Evolutionary conservation across 2,329 filamentous ascomycete genomes (phyloP), one percentile per base, ranked within the genome.

Genomic region (Amesomyces nigricolor): DNA sequence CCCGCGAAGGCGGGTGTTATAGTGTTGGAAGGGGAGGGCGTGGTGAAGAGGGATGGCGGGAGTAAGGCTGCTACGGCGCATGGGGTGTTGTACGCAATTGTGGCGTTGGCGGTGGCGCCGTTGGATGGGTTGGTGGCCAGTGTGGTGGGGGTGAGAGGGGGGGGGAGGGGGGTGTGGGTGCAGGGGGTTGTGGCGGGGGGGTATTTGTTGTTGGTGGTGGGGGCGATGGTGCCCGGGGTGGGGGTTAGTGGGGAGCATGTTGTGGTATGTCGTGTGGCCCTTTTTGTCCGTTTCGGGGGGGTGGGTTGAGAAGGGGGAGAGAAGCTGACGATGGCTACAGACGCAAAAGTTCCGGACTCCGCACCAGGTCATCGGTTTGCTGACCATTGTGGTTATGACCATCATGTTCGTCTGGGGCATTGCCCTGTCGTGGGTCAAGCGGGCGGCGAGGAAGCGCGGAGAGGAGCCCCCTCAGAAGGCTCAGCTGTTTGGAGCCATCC

Each of bases 331-430:
- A 22, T 17, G n/a, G 14, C 6, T 17, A n/a, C 43, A 65, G 62
- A 66, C 65, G 7, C 53, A 57, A 26, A 57, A 61, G 17, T 62
- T 63, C 32, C 47, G 45, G 11, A 65, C 65, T 6, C 37, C 44
- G 5, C 65, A 67, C 47, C 65, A 67, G 38, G 54, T 64, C 16
- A 48, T 67, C 8, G 65, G 65, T 13, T 54, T 67, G 43, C 11
- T 64, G 5, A 58, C 60, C 9, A 51, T 66, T 29, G 57, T 57
- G 17, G 26, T 58, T n/a, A 54, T 65, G 53, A 51, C 61, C 11
- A 9, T 58, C 50, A 56, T 64, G 46, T 58, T 61, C 6, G 5
- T 61, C 16, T 59, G 58, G 53, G 63, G 63, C 14, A 17, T 61
- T 2, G 56, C 32, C 3, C 35, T 63, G 47, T 58, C 56, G 10